Percentiles rank a stretch among this genome's conserved stretches.
Evolutionary conservation across 1,284 basidiomycete species (phyloP).

Genomic region (Inonotus obliquus): DNA sequence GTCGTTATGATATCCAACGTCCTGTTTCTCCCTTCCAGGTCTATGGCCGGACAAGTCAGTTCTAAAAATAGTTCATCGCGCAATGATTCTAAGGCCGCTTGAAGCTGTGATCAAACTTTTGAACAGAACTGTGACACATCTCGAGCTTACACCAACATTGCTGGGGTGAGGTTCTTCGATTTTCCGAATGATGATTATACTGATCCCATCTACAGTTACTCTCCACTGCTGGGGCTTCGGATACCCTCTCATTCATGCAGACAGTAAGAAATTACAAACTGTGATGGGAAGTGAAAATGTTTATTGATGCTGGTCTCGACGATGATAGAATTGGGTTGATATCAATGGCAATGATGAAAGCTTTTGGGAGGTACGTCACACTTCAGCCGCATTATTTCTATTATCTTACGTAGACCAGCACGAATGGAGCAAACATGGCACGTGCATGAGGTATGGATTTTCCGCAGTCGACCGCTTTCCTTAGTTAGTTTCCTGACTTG

Average conservation of each 20-base stretch:
- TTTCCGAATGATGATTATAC: background rate
- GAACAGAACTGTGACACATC: conserved; percentile 58
- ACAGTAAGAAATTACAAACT: conserved; percentile 30
- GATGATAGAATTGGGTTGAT: conserved; percentile 56
- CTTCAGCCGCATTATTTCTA: background rate
- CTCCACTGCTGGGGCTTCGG: conserved; percentile 48
- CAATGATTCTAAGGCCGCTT: background rate
- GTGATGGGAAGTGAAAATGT: background rate
- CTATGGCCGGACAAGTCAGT: conserved; percentile 68
- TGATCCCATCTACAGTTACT: conserved; percentile 44
- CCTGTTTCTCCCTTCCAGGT: conserved; percentile 33
- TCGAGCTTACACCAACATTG: conserved; percentile 55
- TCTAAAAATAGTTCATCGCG: conserved; percentile 1
- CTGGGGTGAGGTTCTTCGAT: conserved; percentile 34
- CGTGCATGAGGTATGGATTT: conserved; percentile 53
- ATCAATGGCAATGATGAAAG: conserved; percentile 54
- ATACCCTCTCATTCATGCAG: conserved; percentile 66
- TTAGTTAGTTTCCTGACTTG: background rate
- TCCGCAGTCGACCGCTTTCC: background rate
- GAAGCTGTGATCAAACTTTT: conserved; percentile 68
- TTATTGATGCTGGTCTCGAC: background rate
- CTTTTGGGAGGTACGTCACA: conserved; percentile 60
- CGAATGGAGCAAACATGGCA: conserved; percentile 73
- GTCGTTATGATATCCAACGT: background rate
- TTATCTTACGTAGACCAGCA: conserved; percentile 37